Evolutionary conservation across 2,329 filamentous ascomycete genomes (phyloP).

Genomic region (Lachnellula suecica): DNA sequence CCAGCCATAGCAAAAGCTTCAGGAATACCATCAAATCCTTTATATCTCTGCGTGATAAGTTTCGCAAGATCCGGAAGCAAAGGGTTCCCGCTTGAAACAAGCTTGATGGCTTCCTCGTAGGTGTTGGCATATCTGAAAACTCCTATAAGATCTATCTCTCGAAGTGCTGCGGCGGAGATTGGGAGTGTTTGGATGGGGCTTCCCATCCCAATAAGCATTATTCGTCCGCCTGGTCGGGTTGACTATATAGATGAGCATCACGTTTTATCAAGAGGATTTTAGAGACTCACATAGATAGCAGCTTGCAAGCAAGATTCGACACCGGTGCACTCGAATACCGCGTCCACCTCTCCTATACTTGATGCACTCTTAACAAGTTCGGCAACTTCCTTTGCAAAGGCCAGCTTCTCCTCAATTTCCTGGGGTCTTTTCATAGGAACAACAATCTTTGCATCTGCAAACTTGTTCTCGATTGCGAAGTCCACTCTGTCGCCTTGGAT

Average conservation of each 20-base stretch:
- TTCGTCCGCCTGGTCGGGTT: conserved; percentile 65
- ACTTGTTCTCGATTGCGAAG: conserved; percentile 58
- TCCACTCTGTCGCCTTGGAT: conserved; percentile 84
- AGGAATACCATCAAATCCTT: conserved; percentile 74
- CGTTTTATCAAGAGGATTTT: conserved; percentile 63
- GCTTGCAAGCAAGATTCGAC: conserved; percentile 57
- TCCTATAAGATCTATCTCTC: conserved; percentile 74
- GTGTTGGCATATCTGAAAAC: conserved; percentile 82
- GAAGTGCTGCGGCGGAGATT: conserved; percentile 69
- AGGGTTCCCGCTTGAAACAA: conserved; percentile 71
- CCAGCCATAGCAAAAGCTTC: conserved; percentile 87
- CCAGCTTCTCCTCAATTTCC: conserved; percentile 31
- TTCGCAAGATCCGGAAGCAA: conserved; percentile 70
- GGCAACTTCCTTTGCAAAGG: conserved; percentile 35
- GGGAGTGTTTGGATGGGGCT: conserved; percentile 73
- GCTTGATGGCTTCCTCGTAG: conserved; percentile 86
- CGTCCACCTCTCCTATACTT: conserved; percentile 51
- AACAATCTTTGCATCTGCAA: conserved; percentile 31
- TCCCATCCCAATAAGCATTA: conserved; percentile 78
- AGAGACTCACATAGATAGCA: conserved; percentile 53
- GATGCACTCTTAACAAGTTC: conserved; percentile 55
- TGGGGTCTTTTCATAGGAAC: conserved; percentile 32
- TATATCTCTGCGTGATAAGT: conserved; percentile 84
- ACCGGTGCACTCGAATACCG: conserved; percentile 65
- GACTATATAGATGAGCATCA: conserved; percentile 37